phyloP scores from a whole-genome alignment of 805 yeast genomes.

The Metschnikowia continentalis region DNA sequence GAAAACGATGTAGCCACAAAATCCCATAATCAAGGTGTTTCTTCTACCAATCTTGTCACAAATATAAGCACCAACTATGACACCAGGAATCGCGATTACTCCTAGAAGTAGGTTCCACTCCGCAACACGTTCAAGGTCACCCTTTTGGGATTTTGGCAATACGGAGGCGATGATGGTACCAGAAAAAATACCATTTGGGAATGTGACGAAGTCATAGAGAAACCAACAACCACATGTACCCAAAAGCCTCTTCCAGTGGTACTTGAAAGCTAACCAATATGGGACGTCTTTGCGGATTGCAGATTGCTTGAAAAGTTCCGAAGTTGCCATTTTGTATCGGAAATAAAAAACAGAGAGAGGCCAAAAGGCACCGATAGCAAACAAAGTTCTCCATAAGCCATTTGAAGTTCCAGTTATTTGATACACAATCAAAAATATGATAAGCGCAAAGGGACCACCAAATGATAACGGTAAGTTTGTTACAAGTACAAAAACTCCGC shows the following conservation, averaged over 20 bases:
- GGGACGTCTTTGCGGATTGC: slow-evolving; percentile 53
- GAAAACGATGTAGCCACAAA: slow-evolving; percentile 63
- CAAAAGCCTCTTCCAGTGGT: slow-evolving; percentile 61
- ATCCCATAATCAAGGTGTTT: slow-evolving; percentile 67
- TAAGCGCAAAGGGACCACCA: slow-evolving; percentile 76
- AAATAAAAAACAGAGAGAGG: slow-evolving; percentile 71
- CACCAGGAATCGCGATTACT: slow-evolving; percentile 68
- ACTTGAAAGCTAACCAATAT: slow-evolving; percentile 56
- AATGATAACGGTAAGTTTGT: slow-evolving; percentile 70
- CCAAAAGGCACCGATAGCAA: slow-evolving; percentile 62
- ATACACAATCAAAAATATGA: slow-evolving; percentile 64
- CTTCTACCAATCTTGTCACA: slow-evolving; percentile 67
- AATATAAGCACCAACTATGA: slow-evolving; percentile 61
- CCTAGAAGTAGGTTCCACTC: slow-evolving; percentile 73
- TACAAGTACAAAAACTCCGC: slow-evolving; percentile 59
- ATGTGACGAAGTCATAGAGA: slow-evolving; percentile 74
- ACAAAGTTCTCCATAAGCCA: slow-evolving; percentile 68
- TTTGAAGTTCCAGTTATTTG: slow-evolving; percentile 46
- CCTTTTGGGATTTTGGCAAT: slow-evolving; percentile 28
- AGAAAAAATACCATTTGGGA: slow-evolving; percentile 73
- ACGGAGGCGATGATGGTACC: slow-evolving; percentile 55
- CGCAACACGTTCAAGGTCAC: slow-evolving; percentile 51
- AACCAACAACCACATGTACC: slow-evolving; percentile 80
- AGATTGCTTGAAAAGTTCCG: slow-evolving; percentile 57
- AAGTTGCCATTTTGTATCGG: slow-evolving; percentile 65